Evolutionary conservation across 495 filamentous ascomycete genomes (phyloP).

Genomic region (Pyrenula aspistea): DNA sequence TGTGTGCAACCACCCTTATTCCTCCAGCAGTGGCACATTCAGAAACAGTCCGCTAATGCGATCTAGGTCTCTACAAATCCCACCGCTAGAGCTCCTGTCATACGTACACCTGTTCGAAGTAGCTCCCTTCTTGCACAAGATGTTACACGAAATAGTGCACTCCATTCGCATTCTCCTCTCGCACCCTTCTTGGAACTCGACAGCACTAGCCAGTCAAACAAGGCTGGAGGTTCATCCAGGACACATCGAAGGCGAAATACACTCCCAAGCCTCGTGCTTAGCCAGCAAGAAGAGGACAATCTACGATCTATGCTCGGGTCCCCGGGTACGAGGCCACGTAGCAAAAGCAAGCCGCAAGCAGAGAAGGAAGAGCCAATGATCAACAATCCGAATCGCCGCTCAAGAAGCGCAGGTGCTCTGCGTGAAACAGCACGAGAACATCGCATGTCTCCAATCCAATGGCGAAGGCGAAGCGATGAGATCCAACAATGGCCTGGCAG

Average conservation of each 20-base stretch:
- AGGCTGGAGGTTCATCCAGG: background rate
- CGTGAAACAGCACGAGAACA: conserved; percentile 13
- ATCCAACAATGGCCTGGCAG: conserved; percentile 18
- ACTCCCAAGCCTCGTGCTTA: conserved; percentile 31
- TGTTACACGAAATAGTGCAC: background rate
- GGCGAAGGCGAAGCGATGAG: conserved; percentile 21
- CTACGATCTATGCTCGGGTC: conserved; percentile 13
- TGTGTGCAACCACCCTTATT: background rate
- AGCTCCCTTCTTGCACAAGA: background rate
- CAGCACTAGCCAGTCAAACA: conserved; percentile 3
- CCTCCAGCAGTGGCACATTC: background rate
- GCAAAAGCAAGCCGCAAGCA: background rate
- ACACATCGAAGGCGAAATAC: conserved; percentile 24
- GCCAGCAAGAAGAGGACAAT: conserved; percentile 24
- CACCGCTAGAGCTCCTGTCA: background rate
- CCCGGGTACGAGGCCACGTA: background rate
- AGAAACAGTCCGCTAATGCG: background rate
- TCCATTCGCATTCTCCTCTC: background rate
- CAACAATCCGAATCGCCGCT: conserved; percentile 15
- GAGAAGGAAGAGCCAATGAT: conserved; percentile 3
- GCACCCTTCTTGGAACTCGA: conserved; percentile 3
- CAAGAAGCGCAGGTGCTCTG: conserved; percentile 17
- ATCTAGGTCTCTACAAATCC: background rate
- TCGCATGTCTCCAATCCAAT: conserved; percentile 23
- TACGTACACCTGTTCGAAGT: background rate